A percentile compares a stretch with the other conserved stretches of the same genome.
phyloP scores from a whole-genome alignment of 2,329 filamentous ascomycete species.

The Daldinia eschscholtzii region DNA sequence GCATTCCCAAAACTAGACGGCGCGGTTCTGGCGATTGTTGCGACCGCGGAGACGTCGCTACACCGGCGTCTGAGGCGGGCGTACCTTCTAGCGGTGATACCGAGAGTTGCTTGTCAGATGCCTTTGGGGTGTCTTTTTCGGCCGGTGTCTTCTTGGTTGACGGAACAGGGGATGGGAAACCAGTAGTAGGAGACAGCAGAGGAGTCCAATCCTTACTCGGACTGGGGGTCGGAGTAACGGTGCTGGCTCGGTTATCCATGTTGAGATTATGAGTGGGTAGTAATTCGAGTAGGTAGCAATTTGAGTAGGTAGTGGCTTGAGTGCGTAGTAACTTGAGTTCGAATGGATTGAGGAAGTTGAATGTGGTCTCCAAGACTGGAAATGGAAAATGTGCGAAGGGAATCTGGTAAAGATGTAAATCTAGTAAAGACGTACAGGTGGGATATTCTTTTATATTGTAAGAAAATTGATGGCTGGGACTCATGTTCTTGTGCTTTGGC shows the following conservation, averaged over 20 bases:
- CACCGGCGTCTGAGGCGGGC: background rate
- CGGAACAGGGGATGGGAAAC: background rate
- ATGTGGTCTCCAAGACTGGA: background rate
- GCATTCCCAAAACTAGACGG: background rate
- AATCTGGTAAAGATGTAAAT: too few relatives aligned
- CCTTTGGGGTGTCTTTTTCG: background rate
- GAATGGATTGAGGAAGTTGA: background rate
- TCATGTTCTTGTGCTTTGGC: background rate
- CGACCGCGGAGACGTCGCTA: background rate
- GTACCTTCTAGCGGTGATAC: background rate
- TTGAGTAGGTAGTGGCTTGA: too few relatives aligned
- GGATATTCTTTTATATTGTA: too few relatives aligned
- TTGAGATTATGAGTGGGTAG: background rate
- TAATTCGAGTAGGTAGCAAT: background rate
- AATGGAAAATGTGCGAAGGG: too few relatives aligned
- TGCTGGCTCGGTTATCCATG: background rate
- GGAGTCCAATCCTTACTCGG: background rate
- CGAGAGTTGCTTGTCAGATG: background rate
- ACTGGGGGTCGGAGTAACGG: background rate
- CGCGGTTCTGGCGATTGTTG: background rate
- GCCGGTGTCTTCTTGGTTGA: background rate
- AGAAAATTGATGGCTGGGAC: too few relatives aligned
- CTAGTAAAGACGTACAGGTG: too few relatives aligned
- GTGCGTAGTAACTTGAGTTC: background rate
- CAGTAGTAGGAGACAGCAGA: background rate